Conservation (phyloP, 2,329 filamentous ascomycete species). For the Celoporthe dispersa region DNA sequence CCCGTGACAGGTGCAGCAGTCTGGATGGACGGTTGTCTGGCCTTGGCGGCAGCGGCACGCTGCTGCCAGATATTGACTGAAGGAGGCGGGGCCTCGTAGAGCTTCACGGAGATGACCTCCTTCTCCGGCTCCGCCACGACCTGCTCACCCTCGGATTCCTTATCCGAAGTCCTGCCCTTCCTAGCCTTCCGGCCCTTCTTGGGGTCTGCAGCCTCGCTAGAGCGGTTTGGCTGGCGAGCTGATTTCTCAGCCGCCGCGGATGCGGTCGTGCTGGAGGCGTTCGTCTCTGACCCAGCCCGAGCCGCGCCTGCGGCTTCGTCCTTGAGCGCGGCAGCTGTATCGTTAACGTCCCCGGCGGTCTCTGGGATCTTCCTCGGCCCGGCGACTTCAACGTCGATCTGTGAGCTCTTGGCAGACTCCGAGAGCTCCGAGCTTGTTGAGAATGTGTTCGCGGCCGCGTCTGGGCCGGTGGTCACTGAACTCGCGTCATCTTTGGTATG, state of each 20-base stretch:
- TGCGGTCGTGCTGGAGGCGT: conserved; percentile 22
- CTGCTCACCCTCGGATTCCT: conserved; percentile 57
- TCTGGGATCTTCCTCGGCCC: conserved; percentile 38
- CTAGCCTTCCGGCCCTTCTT: conserved; percentile 68
- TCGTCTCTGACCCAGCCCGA: conserved; percentile 30
- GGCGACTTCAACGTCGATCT: conserved; percentile 33
- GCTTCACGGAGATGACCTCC: conserved; percentile 62
- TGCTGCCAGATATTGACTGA: conserved; percentile 87
- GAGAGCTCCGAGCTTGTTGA: conserved; percentile 43
- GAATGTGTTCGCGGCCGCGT: conserved; percentile 42
- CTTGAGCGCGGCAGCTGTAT: conserved; percentile 43
- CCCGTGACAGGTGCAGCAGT: conserved; percentile 29
- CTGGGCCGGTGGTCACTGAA: conserved; percentile 42
- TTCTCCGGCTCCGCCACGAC: conserved; percentile 62
- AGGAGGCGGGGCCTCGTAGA: conserved; percentile 82
- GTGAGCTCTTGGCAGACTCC: conserved; percentile 35
- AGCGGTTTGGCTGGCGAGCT: conserved; percentile 67
- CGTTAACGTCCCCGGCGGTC: conserved; percentile 34
- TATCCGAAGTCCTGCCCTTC: conserved; percentile 58
- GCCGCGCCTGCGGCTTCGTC: conserved; percentile 33
- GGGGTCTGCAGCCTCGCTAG: conserved; percentile 69
- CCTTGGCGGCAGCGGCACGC: conserved; percentile 70
- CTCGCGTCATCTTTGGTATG: conserved; percentile 42
- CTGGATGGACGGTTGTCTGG: conserved; percentile 40
- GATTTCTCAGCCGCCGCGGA: conserved; percentile 39